Conservation (phyloP, 208 protist species). For the Trypanosoma congolense region DNA sequence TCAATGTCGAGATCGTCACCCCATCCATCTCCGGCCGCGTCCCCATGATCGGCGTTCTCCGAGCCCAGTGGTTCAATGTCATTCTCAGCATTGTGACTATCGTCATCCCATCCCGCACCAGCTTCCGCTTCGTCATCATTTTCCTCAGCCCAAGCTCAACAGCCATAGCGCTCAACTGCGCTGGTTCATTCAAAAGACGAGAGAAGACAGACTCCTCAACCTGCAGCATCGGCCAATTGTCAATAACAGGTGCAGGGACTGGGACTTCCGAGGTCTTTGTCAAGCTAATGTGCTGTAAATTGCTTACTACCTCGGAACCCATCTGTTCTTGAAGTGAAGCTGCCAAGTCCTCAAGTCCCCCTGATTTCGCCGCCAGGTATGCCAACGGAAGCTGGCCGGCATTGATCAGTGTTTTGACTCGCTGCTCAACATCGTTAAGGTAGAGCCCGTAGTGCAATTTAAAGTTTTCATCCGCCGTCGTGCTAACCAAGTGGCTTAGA, state of each 20-base stretch:
- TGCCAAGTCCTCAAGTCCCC: constrained; percentile 85
- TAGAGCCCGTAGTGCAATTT: constrained; percentile 93
- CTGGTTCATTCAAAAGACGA: constrained; percentile 63
- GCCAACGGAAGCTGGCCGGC: constrained; percentile 83
- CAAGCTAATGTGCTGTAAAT: constrained; percentile 21
- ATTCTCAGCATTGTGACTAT: constrained; percentile 24
- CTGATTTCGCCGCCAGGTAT: constrained; percentile 78
- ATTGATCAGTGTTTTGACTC: constrained; percentile 76
- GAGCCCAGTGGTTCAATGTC: background rate
- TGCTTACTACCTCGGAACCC: constrained; percentile 41
- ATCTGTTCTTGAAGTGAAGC: constrained; percentile 42
- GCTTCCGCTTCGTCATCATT: constrained; percentile 37
- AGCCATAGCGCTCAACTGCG: constrained; percentile 35
- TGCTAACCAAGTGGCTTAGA: constrained; percentile 90
- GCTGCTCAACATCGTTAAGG: constrained; percentile 84
- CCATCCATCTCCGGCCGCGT: constrained; percentile 37
- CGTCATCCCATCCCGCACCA: constrained; percentile 54
- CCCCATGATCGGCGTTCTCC: constrained; percentile 9
- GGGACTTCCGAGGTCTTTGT: constrained; percentile 19
- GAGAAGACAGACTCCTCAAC: constrained; percentile 75
- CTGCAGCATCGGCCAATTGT: constrained; percentile 84
- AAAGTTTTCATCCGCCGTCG: constrained; percentile 73
- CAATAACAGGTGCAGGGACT: constrained; percentile 25
- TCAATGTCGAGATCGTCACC: constrained; percentile 81
- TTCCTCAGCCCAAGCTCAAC: constrained; percentile 17